These are phyloP conservation scores for Aspergillus quadrilineatus DNA, from an alignment of 2,329 filamentous ascomycete species.

Conservation along the genomic window DNA sequence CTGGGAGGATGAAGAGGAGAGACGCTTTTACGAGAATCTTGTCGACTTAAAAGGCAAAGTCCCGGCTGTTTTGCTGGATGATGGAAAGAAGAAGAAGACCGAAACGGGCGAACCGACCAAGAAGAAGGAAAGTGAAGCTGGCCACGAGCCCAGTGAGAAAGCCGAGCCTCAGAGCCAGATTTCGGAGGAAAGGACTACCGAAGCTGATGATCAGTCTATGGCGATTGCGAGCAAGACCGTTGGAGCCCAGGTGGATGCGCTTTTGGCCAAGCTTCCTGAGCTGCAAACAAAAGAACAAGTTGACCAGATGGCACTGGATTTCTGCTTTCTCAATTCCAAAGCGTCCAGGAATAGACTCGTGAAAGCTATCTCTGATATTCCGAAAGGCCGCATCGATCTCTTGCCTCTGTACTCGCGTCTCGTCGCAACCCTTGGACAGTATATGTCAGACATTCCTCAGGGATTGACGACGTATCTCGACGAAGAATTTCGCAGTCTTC, in stretches of 20 bases:
- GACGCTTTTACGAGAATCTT: constrained; percentile 95
- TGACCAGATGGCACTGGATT: constrained; percentile 90
- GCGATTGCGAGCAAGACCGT: constrained; percentile 97
- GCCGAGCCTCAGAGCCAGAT: constrained; percentile 37
- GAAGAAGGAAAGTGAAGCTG: constrained; percentile 62
- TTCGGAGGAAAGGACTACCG: constrained; percentile 51
- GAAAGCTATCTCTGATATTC: constrained; percentile 90
- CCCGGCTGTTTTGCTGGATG: constrained; percentile 87
- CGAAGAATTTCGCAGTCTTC: constrained; percentile 92
- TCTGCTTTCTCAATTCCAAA: constrained; percentile 98
- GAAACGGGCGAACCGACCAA: constrained; percentile 80
- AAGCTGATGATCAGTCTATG: constrained; percentile 80
- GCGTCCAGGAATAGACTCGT: constrained; percentile 91
- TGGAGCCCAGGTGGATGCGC: constrained; percentile 89
- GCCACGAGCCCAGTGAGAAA: constrained; percentile 47
- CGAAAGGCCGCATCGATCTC: constrained; percentile 88
- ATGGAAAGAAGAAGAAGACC: constrained; percentile 87
- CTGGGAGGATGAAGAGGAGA: constrained; percentile 98
- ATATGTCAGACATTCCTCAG: constrained; percentile 92
- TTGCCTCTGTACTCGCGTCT: constrained; percentile 89
- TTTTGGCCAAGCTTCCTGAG: constrained; percentile 84
- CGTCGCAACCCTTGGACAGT: constrained; percentile 87
- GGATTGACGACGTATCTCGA: constrained; percentile 89
- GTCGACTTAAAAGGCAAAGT: constrained; percentile 95
- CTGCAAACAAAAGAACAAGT: constrained; percentile 87